Evolutionary conservation across 2,329 filamentous ascomycete genomes (phyloP).

Genomic region (Aurifilum marmelostoma): DNA sequence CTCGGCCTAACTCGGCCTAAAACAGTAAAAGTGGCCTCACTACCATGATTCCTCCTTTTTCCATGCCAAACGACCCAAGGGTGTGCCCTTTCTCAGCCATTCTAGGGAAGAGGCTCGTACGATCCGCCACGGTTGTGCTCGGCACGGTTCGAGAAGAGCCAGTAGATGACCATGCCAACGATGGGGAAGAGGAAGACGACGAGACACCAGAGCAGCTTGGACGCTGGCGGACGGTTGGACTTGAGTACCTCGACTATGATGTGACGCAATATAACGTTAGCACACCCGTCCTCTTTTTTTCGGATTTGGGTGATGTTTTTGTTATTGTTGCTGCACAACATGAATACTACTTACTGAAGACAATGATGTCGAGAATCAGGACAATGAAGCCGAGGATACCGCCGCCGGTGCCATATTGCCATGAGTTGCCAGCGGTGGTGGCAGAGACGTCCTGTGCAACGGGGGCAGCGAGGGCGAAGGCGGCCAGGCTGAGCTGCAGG

Average conservation of each 20-base stretch:
- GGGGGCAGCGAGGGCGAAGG: slow-evolving; percentile 54
- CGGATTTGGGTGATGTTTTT: neutral
- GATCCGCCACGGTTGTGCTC: slow-evolving; percentile 55
- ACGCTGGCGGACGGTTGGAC: slow-evolving; percentile 59
- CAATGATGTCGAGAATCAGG: slow-evolving; percentile 64
- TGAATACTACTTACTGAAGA: slow-evolving; percentile 56
- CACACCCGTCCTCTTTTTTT: neutral
- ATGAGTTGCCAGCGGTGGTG: slow-evolving; percentile 46
- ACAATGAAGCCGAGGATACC: slow-evolving; percentile 65
- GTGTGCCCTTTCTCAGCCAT: neutral
- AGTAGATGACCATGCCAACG: slow-evolving; percentile 65
- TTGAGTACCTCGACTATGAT: slow-evolving; percentile 65
- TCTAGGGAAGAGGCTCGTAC: slow-evolving; percentile 55
- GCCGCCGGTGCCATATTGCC: slow-evolving; percentile 64
- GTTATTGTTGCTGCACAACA: neutral
- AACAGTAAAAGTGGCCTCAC: too few relatives aligned
- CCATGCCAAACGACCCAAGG: neutral
- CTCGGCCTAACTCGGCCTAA: neutral
- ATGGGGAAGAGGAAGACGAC: slow-evolving; percentile 68
- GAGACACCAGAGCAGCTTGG: slow-evolving; percentile 66
- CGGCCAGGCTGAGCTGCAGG: slow-evolving; percentile 56
- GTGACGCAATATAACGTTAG: slow-evolving; percentile 27
- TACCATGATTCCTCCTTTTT: too few relatives aligned
- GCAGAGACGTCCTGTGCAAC: slow-evolving; percentile 43
- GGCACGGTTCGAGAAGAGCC: slow-evolving; percentile 64